These are phyloP conservation scores for Saccharomyces hybrid DNA, from an alignment of 1,139 yeast genomes.

Conservation along the genomic window DNA sequence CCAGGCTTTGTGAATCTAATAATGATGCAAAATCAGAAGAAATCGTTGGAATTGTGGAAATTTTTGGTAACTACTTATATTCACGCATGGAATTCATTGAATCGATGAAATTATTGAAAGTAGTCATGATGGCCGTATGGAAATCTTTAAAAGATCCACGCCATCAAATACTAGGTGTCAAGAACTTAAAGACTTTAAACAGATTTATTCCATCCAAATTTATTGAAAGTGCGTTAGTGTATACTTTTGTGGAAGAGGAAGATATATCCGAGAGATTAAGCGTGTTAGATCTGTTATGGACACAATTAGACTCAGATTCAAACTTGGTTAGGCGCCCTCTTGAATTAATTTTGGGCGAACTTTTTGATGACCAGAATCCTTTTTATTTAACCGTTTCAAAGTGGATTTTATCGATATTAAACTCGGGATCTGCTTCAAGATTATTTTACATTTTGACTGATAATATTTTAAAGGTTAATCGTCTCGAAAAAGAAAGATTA, in stretches of 20 bases:
- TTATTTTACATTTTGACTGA: conserved; percentile 44
- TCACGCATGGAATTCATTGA: conserved; percentile 16
- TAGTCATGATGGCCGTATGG: conserved; percentile 36
- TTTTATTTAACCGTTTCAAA: conserved; percentile 43
- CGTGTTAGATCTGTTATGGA: conserved; percentile 55
- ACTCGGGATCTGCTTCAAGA: conserved; percentile 51
- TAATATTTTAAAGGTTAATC: conserved; percentile 23
- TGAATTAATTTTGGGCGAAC: conserved; percentile 60
- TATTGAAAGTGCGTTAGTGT: conserved; percentile 54
- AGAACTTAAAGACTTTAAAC: conserved; percentile 20
- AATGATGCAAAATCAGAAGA: conserved; percentile 25
- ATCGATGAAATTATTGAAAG: conserved; percentile 22
- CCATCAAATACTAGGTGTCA: conserved; percentile 28
- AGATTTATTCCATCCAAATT: conserved; percentile 32
- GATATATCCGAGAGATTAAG: conserved; percentile 36
- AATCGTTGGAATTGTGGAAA: conserved; percentile 39
- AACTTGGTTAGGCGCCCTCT: conserved; percentile 55
- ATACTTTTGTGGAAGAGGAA: conserved; percentile 40
- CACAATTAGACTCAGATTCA: conserved; percentile 42
- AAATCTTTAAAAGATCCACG: conserved; percentile 35
- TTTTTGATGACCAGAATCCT: conserved; percentile 39
- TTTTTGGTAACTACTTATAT: conserved; percentile 35
- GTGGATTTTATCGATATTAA: conserved; percentile 49
- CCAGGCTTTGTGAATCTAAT: not conserved
- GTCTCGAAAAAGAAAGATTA: conserved; percentile 17